Percentiles rank a stretch among this genome's conserved stretches.
Evolutionary conservation across 139 green algal genomes (phyloP).

Genomic region (Chlamydomonas sp.): DNA sequence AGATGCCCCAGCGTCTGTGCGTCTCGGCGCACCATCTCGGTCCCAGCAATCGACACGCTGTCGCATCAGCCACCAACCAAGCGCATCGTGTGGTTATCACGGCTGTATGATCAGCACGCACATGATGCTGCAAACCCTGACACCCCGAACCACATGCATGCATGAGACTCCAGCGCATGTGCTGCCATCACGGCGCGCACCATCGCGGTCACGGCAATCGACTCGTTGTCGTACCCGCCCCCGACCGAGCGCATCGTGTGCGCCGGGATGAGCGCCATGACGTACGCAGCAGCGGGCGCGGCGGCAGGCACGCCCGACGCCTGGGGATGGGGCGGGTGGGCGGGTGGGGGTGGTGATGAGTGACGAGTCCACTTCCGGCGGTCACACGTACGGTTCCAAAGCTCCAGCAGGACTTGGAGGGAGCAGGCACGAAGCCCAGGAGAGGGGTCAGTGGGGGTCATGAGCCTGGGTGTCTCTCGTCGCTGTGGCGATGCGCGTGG

Average conservation of each 20-base stretch:
- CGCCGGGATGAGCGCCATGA: constrained; percentile 14
- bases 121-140: background rate
- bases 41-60: no score
- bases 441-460: no score
- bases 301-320: constrained; percentile 2
- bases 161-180: background rate
- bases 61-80: background rate
- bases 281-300: background rate
- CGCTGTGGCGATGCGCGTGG: no score
- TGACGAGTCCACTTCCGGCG: no score
- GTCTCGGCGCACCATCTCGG: no score
- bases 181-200: background rate
- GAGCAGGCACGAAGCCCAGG: no score
- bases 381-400: no score
- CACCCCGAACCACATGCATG: background rate
- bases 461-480: no score
- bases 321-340: no score
- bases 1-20: no score
- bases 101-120: background rate
- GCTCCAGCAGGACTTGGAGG: no score
- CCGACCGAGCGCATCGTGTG: constrained; percentile 17
- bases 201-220: background rate
- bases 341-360: no score
- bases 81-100: background rate
- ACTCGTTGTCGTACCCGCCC: constrained; percentile 15